Evolutionary conservation across 371 early-diverging fungal genomes (phyloP), one percentile per base, ranked within the genome.

Genomic region (Phascolomyces articulosus): DNA sequence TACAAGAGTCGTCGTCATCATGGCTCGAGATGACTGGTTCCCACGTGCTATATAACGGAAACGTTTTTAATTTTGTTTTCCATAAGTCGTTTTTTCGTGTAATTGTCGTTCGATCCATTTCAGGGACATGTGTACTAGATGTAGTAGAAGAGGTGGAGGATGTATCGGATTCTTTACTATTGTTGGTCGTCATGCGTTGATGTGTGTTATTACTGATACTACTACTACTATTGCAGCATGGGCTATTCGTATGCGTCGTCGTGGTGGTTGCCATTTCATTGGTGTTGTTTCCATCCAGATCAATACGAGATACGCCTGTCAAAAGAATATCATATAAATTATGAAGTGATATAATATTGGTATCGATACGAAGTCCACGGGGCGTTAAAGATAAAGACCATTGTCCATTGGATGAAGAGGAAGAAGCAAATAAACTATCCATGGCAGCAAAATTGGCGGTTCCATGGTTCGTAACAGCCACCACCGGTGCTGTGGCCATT

Each of bases 1-100:
- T 51, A 6, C n/a, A n/a, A n/a, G n/a, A n/a, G n/a, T n/a, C n/a
- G n/a, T n/a, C n/a, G 51, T 10, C 1, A 10, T 51, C 51, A 34
- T 11, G 9, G 9, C 9, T 11, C 2, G 24, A 11, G 1, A 20
- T 24, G 28, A 55, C 63, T 21, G 80, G 59, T 26, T 77, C 82
- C 82, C 82, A 82, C 31, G 71, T 69, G 44, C 79, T 78, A 55
- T 82, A 82, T n/a, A 82, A 62, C 15, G 82, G 82, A 38, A 78
- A 77, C 0, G 71, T 72, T 24, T 72, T 75, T 15, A 67, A 49
- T 23, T 76, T 69, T 9, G 64, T 60, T 40, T 71, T 71, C 71
- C 71, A 71, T 23, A 71, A 26, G 16, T 59, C 55, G 41, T 67
- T 71, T 27, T 64, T 71, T 8, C 62, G 53, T 2, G 41, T 58